Evolutionary conservation across 1,284 basidiomycete species (phyloP).

Genomic region (Phenoliferia sp.): DNA sequence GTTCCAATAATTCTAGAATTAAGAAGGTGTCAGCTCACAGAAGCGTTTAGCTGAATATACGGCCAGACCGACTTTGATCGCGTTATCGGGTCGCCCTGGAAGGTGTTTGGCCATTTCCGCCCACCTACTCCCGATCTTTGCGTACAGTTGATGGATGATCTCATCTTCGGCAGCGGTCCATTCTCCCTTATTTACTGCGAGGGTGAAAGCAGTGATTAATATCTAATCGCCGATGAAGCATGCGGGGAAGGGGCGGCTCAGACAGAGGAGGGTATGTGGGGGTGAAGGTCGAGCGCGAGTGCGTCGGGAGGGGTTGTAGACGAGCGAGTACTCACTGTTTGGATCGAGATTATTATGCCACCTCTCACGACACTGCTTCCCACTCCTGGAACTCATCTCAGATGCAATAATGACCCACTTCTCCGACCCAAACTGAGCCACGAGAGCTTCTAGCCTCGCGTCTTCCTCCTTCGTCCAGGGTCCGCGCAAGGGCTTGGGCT

Average conservation of each 20-base stretch:
- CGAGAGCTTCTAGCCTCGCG: conserved; percentile 28
- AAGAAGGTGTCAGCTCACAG: too few relatives aligned
- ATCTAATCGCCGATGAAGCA: neutral
- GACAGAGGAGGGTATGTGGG: neutral
- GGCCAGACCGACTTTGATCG: too few relatives aligned
- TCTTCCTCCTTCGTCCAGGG: conserved; percentile 37
- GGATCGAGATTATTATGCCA: conserved; percentile 41
- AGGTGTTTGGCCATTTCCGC: conserved; percentile 38
- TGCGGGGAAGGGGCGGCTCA: neutral
- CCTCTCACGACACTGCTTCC: conserved; percentile 39
- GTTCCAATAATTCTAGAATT: conserved; percentile 39
- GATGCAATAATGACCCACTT: conserved; percentile 39
- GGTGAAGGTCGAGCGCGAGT: too few relatives aligned
- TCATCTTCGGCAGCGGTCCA: conserved; percentile 37
- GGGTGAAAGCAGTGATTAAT: neutral
- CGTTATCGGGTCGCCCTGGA: conserved; percentile 38
- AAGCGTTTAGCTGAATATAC: too few relatives aligned
- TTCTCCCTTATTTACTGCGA: conserved; percentile 34
- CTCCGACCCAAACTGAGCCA: conserved; percentile 33
- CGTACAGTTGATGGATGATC: conserved; percentile 34
- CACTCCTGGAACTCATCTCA: conserved; percentile 33
- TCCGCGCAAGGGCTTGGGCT: conserved; percentile 32
- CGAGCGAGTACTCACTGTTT: conserved; percentile 29
- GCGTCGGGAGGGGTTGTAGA: neutral
- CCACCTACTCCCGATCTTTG: conserved; percentile 35